phyloP scores from a whole-genome alignment of 1,139 yeast genomes.

The Blastobotrys indianensis region DNA sequence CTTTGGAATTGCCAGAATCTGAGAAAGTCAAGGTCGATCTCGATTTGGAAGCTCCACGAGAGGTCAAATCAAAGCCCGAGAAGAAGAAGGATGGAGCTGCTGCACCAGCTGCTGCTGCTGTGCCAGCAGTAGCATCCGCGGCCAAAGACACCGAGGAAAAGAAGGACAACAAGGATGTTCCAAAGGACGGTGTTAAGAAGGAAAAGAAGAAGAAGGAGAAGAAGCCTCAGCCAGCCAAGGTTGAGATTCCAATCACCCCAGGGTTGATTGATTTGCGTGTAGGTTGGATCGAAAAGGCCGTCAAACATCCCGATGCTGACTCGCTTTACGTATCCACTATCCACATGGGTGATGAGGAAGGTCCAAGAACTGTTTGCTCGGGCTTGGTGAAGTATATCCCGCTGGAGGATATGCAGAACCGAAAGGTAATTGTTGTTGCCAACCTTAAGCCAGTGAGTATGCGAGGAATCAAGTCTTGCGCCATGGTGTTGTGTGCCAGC shows the following conservation, averaged over 20 bases:
- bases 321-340: slow-evolving; percentile 92
- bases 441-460: slow-evolving; percentile 86
- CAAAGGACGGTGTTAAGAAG: slow-evolving; percentile 69
- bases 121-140: slow-evolving; percentile 33
- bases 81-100: slow-evolving; percentile 36
- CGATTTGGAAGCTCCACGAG: slow-evolving; percentile 62
- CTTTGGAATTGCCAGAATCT: slow-evolving; percentile 46
- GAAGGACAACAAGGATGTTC: slow-evolving; percentile 64
- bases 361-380: slow-evolving; percentile 97
- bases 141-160: slow-evolving; percentile 32
- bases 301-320: slow-evolving; percentile 97
- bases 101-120: slow-evolving; percentile 27
- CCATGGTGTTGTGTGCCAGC: slow-evolving; percentile 96
- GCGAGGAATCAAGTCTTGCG: slow-evolving; percentile 92
- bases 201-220: slow-evolving; percentile 57
- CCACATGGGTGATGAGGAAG: slow-evolving; percentile 92
- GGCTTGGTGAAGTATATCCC: slow-evolving; percentile 80
- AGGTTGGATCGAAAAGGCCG: slow-evolving; percentile 93
- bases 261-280: slow-evolving; percentile 88
- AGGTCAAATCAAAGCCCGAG: slow-evolving; percentile 57
- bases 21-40: slow-evolving; percentile 52
- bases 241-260: slow-evolving; percentile 65
- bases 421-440: slow-evolving; percentile 76
- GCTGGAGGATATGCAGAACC: slow-evolving; percentile 75
- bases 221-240: slow-evolving; percentile 41